These are phyloP conservation scores for Claviceps quebecensis DNA, from an alignment of 2,329 filamentous ascomycete genomes.

Conservation along the genomic window DNA sequence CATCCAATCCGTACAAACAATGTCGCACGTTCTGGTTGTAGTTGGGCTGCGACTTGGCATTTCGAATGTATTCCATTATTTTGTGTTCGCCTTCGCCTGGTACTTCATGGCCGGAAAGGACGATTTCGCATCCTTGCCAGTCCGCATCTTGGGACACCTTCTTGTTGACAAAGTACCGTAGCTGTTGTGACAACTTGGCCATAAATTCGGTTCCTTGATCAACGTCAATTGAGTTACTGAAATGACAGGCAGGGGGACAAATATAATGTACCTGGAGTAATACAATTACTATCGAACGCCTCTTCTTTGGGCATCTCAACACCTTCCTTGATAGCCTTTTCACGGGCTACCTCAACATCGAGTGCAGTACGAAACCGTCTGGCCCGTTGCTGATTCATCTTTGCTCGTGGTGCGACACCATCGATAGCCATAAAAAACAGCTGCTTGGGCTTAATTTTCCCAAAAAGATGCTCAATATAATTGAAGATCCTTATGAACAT, in stretches of 20 bases:
- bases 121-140: constrained; percentile 94
- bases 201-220: constrained; percentile 70
- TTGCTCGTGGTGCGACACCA: constrained; percentile 89
- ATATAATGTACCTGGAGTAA: constrained; percentile 58
- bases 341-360: constrained; percentile 76
- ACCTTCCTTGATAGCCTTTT: constrained; percentile 83
- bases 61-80: constrained; percentile 99
- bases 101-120: constrained; percentile 93
- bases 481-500: constrained; percentile 99
- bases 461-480: constrained; percentile 97
- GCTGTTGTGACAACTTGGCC: constrained; percentile 83
- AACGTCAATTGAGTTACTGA: constrained; percentile 7
- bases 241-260: too few relatives aligned
- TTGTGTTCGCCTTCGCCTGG: constrained; percentile 98
- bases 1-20: constrained; percentile 93
- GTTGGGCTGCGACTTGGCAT: constrained; percentile 84
- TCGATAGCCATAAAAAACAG: constrained; percentile 99
- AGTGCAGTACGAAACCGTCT: constrained; percentile 89
- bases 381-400: constrained; percentile 98
- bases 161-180: constrained; percentile 98
- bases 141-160: constrained; percentile 94
- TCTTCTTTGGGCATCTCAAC: constrained; percentile 89
- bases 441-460: constrained; percentile 96
- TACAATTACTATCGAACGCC: constrained; percentile 97
- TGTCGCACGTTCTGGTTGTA: constrained; percentile 92